A percentile compares a stretch with the other conserved stretches of the same genome.
phyloP scores from a whole-genome alignment of 345 rosid species.

The Rhodomyrtus tomentosa region DNA sequence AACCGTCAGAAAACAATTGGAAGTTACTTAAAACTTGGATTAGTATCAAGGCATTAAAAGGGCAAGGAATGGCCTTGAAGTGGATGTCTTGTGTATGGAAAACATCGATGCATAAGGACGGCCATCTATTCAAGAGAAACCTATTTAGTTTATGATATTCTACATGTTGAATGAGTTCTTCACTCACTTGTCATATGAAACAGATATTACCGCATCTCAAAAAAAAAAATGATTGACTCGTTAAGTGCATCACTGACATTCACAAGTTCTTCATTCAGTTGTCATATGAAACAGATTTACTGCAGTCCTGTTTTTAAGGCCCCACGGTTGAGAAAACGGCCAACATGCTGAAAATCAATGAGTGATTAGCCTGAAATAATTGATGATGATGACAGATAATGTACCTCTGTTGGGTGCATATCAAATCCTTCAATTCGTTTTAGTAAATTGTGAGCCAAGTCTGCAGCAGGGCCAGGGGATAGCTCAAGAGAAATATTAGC shows the following conservation, averaged over 20 bases:
- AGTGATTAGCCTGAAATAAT: not conserved
- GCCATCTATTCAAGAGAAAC: not conserved
- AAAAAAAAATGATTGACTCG: too few relatives aligned
- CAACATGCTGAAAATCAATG: not conserved
- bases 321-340: not conserved
- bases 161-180: not conserved
- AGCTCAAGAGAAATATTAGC: constrained; percentile 81
- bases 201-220: not conserved
- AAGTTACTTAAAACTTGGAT: not conserved
- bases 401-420: constrained; percentile 89
- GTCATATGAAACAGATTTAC: not conserved
- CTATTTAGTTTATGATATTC: not conserved
- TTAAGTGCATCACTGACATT: not conserved
- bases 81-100: not conserved
- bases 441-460: constrained; percentile 76
- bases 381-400: not conserved
- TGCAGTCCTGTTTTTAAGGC: not conserved
- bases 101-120: not conserved
- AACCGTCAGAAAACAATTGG: not conserved
- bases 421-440: constrained; percentile 65
- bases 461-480: constrained; percentile 80
- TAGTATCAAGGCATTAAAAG: not conserved
- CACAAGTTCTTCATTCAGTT: not conserved
- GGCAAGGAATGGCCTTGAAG: not conserved
- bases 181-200: not conserved